These are phyloP conservation scores for Phytophthora brassicae DNA, from an alignment of 352 stramenopile genomes.

Conservation along the genomic window DNA sequence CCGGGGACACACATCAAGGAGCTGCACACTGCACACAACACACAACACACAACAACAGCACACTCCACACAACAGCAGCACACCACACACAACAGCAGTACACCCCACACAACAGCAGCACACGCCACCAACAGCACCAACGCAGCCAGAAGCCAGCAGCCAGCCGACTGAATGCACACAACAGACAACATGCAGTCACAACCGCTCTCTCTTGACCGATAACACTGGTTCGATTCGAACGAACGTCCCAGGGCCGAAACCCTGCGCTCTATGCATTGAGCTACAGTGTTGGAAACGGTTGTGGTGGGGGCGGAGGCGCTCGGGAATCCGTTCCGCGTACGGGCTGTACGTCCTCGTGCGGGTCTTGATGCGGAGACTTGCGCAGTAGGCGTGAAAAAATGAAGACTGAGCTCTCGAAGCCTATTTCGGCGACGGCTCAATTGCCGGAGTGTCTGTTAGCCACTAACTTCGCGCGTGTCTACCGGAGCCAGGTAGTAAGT, in stretches of 20 bases:
- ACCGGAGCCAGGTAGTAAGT: neutral
- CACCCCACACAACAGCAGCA: too few species aligned
- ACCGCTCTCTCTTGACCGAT: neutral
- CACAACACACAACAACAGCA: too few species aligned
- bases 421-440: neutral
- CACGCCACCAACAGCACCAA: too few species aligned
- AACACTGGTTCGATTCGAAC: neutral
- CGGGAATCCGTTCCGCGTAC: neutral
- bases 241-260: neutral
- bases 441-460: neutral
- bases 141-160: too few species aligned
- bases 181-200: too few species aligned
- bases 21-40: too few species aligned
- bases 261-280: neutral
- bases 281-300: neutral
- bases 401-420: neutral
- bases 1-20: too few species aligned
- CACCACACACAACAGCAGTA: too few species aligned
- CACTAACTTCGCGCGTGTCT: too few species aligned
- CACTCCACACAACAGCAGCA: too few species aligned
- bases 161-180: too few species aligned
- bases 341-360: neutral
- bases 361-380: neutral
- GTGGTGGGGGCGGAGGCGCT: too few species aligned
- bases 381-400: neutral